phyloP scores from a whole-genome alignment of 2,329 filamentous ascomycete species.

The Fusarium vanettenii region DNA sequence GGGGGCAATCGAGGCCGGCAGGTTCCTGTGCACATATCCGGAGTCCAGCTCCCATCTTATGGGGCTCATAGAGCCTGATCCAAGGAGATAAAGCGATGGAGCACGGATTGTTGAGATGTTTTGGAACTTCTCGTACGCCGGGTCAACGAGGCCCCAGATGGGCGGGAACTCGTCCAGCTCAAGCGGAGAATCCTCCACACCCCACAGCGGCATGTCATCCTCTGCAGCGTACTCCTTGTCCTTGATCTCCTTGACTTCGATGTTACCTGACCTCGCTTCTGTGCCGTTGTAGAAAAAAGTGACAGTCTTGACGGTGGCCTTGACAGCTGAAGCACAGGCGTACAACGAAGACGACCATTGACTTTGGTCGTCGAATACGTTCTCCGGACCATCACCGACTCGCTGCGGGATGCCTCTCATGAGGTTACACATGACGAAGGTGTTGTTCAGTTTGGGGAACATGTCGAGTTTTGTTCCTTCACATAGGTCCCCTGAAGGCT shows the following conservation, averaged over 20 bases:
- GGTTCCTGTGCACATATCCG: not conserved
- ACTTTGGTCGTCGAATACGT: slow-evolving; percentile 53
- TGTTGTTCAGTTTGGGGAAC: slow-evolving; percentile 55
- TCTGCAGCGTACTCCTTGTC: slow-evolving; percentile 50
- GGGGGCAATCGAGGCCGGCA: slow-evolving; percentile 4
- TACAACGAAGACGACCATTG: slow-evolving; percentile 56
- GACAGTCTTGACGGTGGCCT: slow-evolving; percentile 58
- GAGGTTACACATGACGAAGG: slow-evolving; percentile 53
- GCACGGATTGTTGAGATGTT: slow-evolving; percentile 18
- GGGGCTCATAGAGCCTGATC: not conserved
- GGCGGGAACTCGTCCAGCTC: slow-evolving; percentile 7
- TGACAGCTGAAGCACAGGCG: slow-evolving; percentile 53
- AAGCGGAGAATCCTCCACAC: slow-evolving; percentile 39
- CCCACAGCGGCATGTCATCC: slow-evolving; percentile 48
- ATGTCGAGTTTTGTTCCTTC: slow-evolving; percentile 45
- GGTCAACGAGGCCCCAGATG: slow-evolving; percentile 27
- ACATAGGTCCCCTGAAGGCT: slow-evolving; percentile 6
- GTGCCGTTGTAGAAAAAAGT: slow-evolving; percentile 56
- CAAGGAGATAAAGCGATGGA: slow-evolving; percentile 14
- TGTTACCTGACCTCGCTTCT: slow-evolving; percentile 41
- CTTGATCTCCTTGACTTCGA: slow-evolving; percentile 48
- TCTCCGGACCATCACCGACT: slow-evolving; percentile 45
- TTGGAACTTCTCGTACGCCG: slow-evolving; percentile 15
- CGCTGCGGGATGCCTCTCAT: slow-evolving; percentile 53
- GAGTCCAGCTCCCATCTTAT: not conserved